These are phyloP conservation scores for Aspergillus affinis DNA, from an alignment of 495 filamentous ascomycete species.

Conservation along the genomic window DNA sequence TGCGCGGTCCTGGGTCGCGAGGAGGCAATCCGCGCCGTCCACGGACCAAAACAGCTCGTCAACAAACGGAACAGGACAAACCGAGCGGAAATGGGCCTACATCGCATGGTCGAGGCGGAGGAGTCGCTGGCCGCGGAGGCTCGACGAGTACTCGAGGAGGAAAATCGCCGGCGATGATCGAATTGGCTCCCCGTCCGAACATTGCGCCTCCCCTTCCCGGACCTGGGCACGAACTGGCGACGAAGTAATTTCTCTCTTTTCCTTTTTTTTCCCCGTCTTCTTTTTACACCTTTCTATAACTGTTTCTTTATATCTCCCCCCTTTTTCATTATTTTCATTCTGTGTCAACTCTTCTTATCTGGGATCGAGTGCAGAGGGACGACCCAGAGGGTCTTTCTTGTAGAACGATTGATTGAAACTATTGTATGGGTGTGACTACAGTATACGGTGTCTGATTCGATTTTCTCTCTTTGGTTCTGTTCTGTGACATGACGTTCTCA, in stretches of 20 bases:
- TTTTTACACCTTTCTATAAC: not conserved
- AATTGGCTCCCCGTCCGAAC: conserved; percentile 28
- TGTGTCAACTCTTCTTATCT: not conserved
- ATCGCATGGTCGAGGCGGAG: conserved; percentile 33
- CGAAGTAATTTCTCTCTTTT: conserved; percentile 24
- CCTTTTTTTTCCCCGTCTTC: not conserved
- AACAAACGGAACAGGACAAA: conserved; percentile 67
- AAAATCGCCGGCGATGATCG: conserved; percentile 32
- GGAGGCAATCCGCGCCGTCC: conserved; percentile 82
- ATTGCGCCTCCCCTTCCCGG: conserved; percentile 27
- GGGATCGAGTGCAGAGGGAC: conserved; percentile 4
- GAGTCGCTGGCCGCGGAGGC: conserved; percentile 32
- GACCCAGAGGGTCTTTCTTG: not conserved
- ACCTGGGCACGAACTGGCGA: conserved; percentile 31
- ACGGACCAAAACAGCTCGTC: conserved; percentile 71
- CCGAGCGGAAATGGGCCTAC: conserved; percentile 34
- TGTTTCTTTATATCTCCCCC: not conserved
- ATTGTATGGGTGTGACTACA: conserved; percentile 1
- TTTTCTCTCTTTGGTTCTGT: not conserved
- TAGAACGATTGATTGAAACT: conserved; percentile 8
- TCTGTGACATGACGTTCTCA: not conserved
- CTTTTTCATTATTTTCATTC: not conserved
- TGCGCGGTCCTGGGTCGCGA: conserved; percentile 73
- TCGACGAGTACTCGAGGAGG: conserved; percentile 31
- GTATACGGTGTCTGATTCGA: conserved; percentile 6